Evolutionary conservation across 257 asterid species (phyloP).

Genomic region (Galeopsis tetrahit): DNA sequence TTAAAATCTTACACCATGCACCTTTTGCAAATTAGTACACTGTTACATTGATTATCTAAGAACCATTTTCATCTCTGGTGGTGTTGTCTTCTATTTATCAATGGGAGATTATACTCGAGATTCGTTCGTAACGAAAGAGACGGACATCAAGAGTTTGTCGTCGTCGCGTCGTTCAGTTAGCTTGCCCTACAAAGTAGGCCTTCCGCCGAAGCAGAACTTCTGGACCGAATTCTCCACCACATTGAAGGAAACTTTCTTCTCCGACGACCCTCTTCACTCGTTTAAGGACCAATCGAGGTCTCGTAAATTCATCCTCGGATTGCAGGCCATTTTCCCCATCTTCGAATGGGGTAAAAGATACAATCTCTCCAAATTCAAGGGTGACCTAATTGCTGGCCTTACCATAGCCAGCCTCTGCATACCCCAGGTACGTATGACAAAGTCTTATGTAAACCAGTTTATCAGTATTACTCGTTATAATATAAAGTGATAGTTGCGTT

Average conservation of each 20-base stretch:
- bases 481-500: too few relatives aligned
- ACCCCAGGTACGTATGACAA: conserved; percentile 58
- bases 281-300: conserved; percentile 77
- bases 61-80: not conserved
- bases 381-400: conserved; percentile 76
- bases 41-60: conserved; percentile 26
- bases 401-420: conserved; percentile 93
- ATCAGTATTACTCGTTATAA: too few relatives aligned
- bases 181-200: conserved; percentile 68
- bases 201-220: conserved; percentile 67
- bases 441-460: too few relatives aligned
- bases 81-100: conserved; percentile 19
- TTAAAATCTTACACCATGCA: conserved; percentile 20
- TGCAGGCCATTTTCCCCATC: conserved; percentile 78
- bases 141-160: conserved; percentile 51
- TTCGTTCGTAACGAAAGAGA: conserved; percentile 43
- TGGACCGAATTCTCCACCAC: conserved; percentile 56
- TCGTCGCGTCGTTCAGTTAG: conserved; percentile 35
- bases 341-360: conserved; percentile 74
- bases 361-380: conserved; percentile 54
- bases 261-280: conserved; percentile 75
- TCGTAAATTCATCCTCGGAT: conserved; percentile 60
- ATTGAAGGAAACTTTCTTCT: conserved; percentile 69
- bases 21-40: conserved; percentile 6
- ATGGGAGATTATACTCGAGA: conserved; percentile 46